phyloP scores from a whole-genome alignment of 768 basidiomycete genomes.

The Leccinum rimulosum region DNA sequence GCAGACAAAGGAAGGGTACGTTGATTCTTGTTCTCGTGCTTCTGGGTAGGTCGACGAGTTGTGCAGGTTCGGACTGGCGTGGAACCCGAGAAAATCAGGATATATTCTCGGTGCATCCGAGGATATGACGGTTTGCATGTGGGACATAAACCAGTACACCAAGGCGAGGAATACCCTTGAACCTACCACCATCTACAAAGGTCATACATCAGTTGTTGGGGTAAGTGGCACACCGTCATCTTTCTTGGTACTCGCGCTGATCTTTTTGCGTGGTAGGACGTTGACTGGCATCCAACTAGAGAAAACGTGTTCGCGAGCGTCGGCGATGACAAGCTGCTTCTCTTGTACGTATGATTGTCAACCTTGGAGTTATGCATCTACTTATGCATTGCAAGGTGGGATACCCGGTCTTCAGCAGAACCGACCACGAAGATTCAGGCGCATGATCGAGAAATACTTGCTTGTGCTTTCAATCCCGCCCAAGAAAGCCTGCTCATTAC shows the following conservation, averaged over 20 bases:
- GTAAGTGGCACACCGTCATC: constrained; percentile 43
- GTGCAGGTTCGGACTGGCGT: constrained; percentile 89
- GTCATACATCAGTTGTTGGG: constrained; percentile 90
- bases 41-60: constrained; percentile 4
- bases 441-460: constrained; percentile 87
- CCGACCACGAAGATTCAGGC: constrained; percentile 75
- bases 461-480: constrained; percentile 87
- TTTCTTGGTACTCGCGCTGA: not conserved
- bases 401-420: constrained; percentile 72
- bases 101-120: constrained; percentile 91
- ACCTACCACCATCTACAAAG: constrained; percentile 78
- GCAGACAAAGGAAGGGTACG: constrained; percentile 90
- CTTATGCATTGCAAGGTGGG: constrained; percentile 65
- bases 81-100: constrained; percentile 83
- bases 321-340: constrained; percentile 91
- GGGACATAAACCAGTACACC: constrained; percentile 91
- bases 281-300: constrained; percentile 88
- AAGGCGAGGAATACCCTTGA: constrained; percentile 79
- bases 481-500: constrained; percentile 79
- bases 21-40: constrained; percentile 12
- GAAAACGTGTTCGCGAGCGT: constrained; percentile 91
- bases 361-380: not conserved
- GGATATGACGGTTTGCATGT: constrained; percentile 94
- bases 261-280: constrained; percentile 57
- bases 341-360: constrained; percentile 62